phyloP scores from a whole-genome alignment of 345 rosid species.

The Rubroshorea leprosula region DNA sequence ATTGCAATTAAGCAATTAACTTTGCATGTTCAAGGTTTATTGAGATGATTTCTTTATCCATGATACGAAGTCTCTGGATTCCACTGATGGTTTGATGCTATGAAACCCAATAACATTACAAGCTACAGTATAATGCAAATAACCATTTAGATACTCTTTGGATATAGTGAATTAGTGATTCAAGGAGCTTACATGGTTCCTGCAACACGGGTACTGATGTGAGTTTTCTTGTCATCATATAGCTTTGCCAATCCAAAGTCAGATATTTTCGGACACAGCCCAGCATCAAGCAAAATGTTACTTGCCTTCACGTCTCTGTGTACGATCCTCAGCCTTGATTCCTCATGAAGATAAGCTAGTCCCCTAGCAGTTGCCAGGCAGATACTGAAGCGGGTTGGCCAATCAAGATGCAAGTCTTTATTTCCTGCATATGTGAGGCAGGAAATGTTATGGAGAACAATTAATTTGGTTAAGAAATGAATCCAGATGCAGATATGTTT shows the following conservation, averaged over 20 bases:
- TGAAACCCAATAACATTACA: not conserved
- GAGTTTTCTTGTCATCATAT: constrained; percentile 49
- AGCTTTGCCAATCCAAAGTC: constrained; percentile 65
- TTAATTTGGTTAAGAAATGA: no score
- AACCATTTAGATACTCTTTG: not conserved
- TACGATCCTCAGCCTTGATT: constrained; percentile 45
- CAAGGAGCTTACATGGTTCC: constrained; percentile 41
- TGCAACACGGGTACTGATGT: constrained; percentile 52
- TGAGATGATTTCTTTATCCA: not conserved
- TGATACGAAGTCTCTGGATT: no score
- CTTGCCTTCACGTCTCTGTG: constrained; percentile 63
- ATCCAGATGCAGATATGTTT: no score
- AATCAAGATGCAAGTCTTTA: constrained; percentile 27
- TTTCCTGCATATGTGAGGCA: constrained; percentile 20
- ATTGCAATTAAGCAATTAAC: not conserved
- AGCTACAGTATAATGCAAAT: not conserved
- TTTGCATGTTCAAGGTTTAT: not conserved
- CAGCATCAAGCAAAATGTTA: constrained; percentile 47
- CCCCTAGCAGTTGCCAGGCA: constrained; percentile 51
- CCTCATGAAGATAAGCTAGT: constrained; percentile 49
- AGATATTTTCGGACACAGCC: constrained; percentile 47
- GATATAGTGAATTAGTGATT: not conserved
- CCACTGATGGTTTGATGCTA: no score
- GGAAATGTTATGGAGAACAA: not conserved
- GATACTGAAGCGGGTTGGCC: constrained; percentile 37